Evolutionary conservation across 192 early-diverging fungal species (phyloP).

Genomic region (Coemansia sp.): DNA sequence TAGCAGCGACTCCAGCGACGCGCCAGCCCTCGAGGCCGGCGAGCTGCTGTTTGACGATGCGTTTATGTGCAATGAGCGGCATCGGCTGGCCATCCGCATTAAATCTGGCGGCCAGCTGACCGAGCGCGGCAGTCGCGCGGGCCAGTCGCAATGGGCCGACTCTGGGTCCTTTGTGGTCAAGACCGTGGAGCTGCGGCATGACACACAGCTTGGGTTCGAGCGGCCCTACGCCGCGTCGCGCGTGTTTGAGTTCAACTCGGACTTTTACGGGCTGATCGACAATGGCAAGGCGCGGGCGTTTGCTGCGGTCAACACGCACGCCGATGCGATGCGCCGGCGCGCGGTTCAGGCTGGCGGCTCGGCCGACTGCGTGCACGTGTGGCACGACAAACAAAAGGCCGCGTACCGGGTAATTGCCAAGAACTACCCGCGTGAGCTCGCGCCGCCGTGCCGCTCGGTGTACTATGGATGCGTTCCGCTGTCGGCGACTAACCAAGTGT

Average conservation of each 20-base stretch:
- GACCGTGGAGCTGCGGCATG: conserved; percentile 10
- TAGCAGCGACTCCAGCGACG: not conserved
- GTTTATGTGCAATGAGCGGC: conserved; percentile 44
- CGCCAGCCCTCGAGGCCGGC: conserved; percentile 4
- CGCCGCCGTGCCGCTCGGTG: conserved; percentile 39
- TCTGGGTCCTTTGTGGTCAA: conserved; percentile 29
- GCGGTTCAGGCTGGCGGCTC: conserved; percentile 13
- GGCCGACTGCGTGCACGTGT: conserved; percentile 37
- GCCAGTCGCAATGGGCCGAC: conserved; percentile 32
- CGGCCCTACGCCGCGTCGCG: conserved; percentile 13
- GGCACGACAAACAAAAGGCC: conserved; percentile 51
- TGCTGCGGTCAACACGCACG: conserved; percentile 19
- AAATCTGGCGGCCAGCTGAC: conserved; percentile 1
- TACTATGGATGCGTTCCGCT: conserved; percentile 40
- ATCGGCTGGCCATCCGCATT: conserved; percentile 36
- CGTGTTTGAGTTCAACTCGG: conserved; percentile 42
- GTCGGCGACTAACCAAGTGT: conserved; percentile 20
- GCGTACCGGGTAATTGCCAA: conserved; percentile 43
- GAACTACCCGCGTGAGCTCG: conserved; percentile 24
- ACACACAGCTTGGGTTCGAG: conserved; percentile 30
- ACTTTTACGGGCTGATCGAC: conserved; percentile 40
- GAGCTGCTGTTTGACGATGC: conserved; percentile 37
- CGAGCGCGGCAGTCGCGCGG: conserved; percentile 17
- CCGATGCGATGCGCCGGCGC: conserved; percentile 14
- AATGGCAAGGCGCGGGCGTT: conserved; percentile 30